These are phyloP conservation scores for Tremellales sp. DNA, from an alignment of 1,284 basidiomycete species.

Conservation along the genomic window DNA sequence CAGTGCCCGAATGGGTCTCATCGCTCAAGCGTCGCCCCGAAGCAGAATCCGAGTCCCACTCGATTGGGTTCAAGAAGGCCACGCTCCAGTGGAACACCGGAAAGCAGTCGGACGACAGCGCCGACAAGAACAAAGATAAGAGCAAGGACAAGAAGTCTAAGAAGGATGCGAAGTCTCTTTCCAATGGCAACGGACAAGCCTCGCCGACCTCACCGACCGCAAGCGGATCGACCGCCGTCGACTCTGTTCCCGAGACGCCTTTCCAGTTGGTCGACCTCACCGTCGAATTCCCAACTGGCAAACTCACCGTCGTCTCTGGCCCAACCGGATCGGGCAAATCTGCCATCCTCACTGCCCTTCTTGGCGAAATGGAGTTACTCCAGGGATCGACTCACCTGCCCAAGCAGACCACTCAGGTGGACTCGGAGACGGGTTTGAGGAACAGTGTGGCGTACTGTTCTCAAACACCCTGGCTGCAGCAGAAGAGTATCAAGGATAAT, in stretches of 20 bases:
- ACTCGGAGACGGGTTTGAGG: constrained; percentile 58
- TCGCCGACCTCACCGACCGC: constrained; percentile 4
- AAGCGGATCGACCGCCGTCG: constrained; percentile 14
- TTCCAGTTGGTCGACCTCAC: constrained; percentile 58
- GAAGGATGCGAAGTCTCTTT: neutral
- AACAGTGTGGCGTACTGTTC: constrained; percentile 78
- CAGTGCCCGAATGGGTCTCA: constrained; percentile 64
- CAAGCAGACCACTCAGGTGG: constrained; percentile 60
- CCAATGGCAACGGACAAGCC: neutral
- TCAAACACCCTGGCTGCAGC: constrained; percentile 78
- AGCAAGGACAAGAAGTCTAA: neutral
- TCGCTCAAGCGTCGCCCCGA: constrained; percentile 53
- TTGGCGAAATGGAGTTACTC: constrained; percentile 64
- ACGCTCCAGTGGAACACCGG: constrained; percentile 65
- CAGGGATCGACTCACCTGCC: constrained; percentile 60
- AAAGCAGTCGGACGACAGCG: constrained; percentile 27
- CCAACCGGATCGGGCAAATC: constrained; percentile 79
- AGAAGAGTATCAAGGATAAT: constrained; percentile 55
- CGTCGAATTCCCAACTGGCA: constrained; percentile 65
- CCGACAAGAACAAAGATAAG: constrained; percentile 21
- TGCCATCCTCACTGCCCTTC: constrained; percentile 59
- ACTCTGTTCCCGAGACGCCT: constrained; percentile 12
- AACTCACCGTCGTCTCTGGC: constrained; percentile 65
- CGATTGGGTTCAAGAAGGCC: constrained; percentile 62
- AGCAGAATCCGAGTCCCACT: constrained; percentile 35